Evolutionary conservation across 2,329 filamentous ascomycete species (phyloP).

Genomic region (Graphilbum fragrans): DNA sequence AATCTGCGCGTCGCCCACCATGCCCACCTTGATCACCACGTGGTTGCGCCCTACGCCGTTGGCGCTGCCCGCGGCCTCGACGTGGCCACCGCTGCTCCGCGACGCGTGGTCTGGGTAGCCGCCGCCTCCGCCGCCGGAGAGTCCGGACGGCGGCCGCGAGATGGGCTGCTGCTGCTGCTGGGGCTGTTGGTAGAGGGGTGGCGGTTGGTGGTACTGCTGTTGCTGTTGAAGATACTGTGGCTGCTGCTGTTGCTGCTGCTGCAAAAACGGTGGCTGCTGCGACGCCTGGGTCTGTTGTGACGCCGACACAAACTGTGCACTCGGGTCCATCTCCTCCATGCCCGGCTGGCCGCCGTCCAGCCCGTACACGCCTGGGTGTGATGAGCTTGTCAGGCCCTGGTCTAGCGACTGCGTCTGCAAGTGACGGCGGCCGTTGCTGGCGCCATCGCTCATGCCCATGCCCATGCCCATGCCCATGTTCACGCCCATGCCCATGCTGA

Average conservation of each 20-base stretch:
- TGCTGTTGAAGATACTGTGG: constrained; percentile 7
- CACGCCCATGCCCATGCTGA: too few relatives aligned
- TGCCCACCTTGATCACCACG: constrained; percentile 98
- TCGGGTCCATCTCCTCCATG: too few relatives aligned
- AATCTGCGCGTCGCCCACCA: constrained; percentile 98
- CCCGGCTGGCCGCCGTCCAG: too few relatives aligned
- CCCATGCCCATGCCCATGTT: too few relatives aligned
- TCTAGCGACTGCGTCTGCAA: constrained; percentile 38
- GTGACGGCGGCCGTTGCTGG: constrained; percentile 19
- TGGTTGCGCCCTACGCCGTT: constrained; percentile 51
- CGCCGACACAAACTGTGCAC: too few relatives aligned
- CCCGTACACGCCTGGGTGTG: constrained; percentile 15
- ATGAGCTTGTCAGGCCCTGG: constrained; percentile 27
- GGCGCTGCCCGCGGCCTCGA: constrained; percentile 18
- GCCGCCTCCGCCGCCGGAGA: constrained; percentile 28
- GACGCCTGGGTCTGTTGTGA: not conserved
- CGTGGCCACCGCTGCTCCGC: constrained; percentile 25
- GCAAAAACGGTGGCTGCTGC: not conserved
- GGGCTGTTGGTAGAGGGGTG: constrained; percentile 20
- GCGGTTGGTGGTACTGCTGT: constrained; percentile 4
- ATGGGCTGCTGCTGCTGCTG: constrained; percentile 29
- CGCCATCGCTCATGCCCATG: constrained; percentile 13
- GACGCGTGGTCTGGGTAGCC: constrained; percentile 32
- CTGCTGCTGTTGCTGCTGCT: constrained; percentile 6
- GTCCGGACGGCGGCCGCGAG: constrained; percentile 43